Percentiles rank a stretch among this genome's conserved stretches.
These are phyloP conservation scores for Fusarium domesticum DNA, from an alignment of 2,329 filamentous ascomycete species.

Conservation along the genomic window DNA sequence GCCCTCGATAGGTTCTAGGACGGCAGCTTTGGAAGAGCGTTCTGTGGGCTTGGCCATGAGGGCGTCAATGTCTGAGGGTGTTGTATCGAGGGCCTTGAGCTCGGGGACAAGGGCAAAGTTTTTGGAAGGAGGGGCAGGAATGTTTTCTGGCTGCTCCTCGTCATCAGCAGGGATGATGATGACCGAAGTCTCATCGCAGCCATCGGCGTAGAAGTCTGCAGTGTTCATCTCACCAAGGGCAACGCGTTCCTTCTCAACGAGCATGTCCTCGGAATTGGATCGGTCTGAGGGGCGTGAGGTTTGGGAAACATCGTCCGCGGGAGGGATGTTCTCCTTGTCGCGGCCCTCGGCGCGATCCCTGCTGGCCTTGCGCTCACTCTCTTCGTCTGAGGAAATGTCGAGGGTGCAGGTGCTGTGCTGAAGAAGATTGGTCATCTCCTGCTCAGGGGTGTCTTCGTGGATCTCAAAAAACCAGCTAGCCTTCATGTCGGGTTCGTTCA, in stretches of 20 bases:
- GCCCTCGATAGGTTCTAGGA: conserved; percentile 55
- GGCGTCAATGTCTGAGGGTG: conserved; percentile 32
- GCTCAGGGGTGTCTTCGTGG: conserved; percentile 85
- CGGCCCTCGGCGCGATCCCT: conserved; percentile 56
- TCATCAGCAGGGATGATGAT: conserved; percentile 62
- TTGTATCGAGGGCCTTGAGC: conserved; percentile 20
- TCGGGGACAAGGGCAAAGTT: conserved; percentile 21
- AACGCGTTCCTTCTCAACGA: conserved; percentile 61
- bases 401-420: conserved; percentile 84
- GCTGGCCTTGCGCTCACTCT: conserved; percentile 55
- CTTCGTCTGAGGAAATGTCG: conserved; percentile 88
- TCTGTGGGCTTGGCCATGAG: conserved; percentile 39
- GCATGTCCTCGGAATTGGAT: conserved; percentile 48
- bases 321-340: conserved; percentile 93
- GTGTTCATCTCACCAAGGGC: conserved; percentile 67
- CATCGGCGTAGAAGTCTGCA: conserved; percentile 64
- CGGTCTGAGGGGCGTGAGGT: conserved; percentile 41
- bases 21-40: conserved; percentile 42
- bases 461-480: conserved; percentile 89
- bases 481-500: conserved; percentile 51
- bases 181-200: conserved; percentile 60
- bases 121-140: conserved; percentile 9
- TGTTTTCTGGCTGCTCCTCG: conserved; percentile 36
- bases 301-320: conserved; percentile 62
- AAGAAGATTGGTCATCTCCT: conserved; percentile 88